Percentiles rank a stretch among this genome's conserved stretches.
Evolutionary conservation across 768 basidiomycete species (phyloP).

Genomic region (Tricholoma matsutake): DNA sequence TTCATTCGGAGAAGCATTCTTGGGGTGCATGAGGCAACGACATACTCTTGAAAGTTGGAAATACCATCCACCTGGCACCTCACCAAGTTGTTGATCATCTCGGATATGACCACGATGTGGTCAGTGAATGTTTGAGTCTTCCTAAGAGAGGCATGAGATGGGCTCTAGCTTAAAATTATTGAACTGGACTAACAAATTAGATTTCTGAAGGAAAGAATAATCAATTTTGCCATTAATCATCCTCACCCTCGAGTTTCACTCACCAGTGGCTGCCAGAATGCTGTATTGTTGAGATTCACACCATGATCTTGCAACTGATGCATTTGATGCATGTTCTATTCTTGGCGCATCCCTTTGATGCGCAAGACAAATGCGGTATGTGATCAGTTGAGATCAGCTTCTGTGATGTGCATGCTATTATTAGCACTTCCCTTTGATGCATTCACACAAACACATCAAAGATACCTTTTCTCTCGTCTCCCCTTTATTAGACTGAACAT

Average conservation of each 20-base stretch:
- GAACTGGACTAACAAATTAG: background rate
- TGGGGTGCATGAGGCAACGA: background rate
- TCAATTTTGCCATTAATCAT: constrained; percentile 23
- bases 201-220: background rate
- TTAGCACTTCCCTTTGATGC: no score
- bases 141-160: background rate
- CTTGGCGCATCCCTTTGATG: no score
- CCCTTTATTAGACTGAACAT: no score
- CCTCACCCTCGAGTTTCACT: constrained; percentile 23
- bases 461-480: no score
- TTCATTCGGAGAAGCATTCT: background rate
- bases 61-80: background rate
- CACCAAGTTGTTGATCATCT: background rate
- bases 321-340: no score
- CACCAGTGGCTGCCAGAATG: background rate
- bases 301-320: no score
- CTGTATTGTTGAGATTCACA: background rate
- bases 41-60: background rate
- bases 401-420: no score
- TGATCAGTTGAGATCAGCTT: no score
- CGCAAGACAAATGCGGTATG: no score
- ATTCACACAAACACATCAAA: no score
- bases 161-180: background rate
- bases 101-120: background rate
- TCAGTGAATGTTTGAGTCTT: background rate